A percentile compares a stretch with the other conserved stretches of the same genome.
These are phyloP conservation scores for Tetragonia tetragonoides DNA, from an alignment of 148 eudicot species.

Conservation along the genomic window DNA sequence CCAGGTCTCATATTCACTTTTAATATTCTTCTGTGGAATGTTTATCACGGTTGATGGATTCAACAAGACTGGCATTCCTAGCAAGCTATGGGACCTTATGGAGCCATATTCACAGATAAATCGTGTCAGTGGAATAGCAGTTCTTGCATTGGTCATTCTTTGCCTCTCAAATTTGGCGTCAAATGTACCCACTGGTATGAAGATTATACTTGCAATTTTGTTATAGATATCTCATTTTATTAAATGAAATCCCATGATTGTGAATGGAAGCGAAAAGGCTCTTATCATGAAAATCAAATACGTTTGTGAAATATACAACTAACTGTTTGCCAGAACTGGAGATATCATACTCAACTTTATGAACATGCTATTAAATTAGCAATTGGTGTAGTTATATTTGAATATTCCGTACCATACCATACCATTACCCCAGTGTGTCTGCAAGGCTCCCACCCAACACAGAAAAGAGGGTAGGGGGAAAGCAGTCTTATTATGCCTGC, in stretches of 20 bases:
- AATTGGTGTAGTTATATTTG: no score
- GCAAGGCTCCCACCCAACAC: no score
- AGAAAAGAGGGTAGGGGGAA: no score
- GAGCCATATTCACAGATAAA: conserved; percentile 76
- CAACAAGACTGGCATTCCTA: conserved; percentile 81
- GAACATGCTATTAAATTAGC: no score
- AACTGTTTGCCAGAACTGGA: not conserved
- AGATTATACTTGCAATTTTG: conserved; percentile 2
- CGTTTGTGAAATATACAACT: not conserved
- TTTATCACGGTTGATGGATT: conserved; percentile 91
- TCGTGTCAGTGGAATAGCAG: conserved; percentile 46
- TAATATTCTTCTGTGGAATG: conserved; percentile 94
- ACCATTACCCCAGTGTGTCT: no score
- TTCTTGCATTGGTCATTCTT: conserved; percentile 70
- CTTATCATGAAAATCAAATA: not conserved
- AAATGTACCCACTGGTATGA: conserved; percentile 90
- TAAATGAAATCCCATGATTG: not conserved
- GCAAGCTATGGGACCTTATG: conserved; percentile 72
- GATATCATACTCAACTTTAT: no score
- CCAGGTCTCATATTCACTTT: conserved; percentile 83
- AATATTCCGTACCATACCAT: no score
- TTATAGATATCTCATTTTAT: not conserved
- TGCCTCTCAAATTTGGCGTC: conserved; percentile 81
- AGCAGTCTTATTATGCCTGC: no score
- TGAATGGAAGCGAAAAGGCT: not conserved